These are phyloP conservation scores for Russula earlei DNA, from an alignment of 768 basidiomycete genomes.

Conservation along the genomic window DNA sequence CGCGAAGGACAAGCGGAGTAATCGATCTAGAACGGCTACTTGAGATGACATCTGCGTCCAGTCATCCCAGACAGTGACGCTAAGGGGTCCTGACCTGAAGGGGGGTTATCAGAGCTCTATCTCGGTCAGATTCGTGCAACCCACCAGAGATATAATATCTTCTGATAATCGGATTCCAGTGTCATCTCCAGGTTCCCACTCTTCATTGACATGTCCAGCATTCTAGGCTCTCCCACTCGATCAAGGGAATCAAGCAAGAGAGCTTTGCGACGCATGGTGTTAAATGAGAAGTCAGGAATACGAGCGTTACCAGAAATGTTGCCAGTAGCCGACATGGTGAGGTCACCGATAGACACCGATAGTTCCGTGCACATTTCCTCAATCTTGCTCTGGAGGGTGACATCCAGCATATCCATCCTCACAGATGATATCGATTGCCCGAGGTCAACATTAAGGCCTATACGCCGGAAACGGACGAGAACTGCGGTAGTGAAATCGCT, in stretches of 20 bases:
- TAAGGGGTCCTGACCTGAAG: slow-evolving; percentile 65
- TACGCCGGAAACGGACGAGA: slow-evolving; percentile 61
- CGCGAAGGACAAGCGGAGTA: slow-evolving; percentile 64
- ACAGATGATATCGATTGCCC: slow-evolving; percentile 76
- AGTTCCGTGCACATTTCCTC: slow-evolving; percentile 53
- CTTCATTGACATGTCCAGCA: slow-evolving; percentile 68
- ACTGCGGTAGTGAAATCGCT: slow-evolving; percentile 51
- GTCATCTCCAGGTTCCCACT: slow-evolving; percentile 58
- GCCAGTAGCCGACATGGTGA: slow-evolving; percentile 49
- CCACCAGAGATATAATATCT: slow-evolving; percentile 66
- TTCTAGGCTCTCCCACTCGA: slow-evolving; percentile 30
- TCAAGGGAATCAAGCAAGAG: slow-evolving; percentile 24
- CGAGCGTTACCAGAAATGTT: slow-evolving; percentile 60
- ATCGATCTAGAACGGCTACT: slow-evolving; percentile 36
- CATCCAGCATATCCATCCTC: slow-evolving; percentile 53
- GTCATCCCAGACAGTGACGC: slow-evolving; percentile 69
- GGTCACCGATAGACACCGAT: slow-evolving; percentile 52
- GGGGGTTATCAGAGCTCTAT: background rate
- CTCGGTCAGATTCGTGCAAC: slow-evolving; percentile 19
- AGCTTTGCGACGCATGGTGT: slow-evolving; percentile 54
- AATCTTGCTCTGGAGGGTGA: slow-evolving; percentile 56
- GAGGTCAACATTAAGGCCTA: slow-evolving; percentile 71
- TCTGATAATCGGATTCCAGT: slow-evolving; percentile 70
- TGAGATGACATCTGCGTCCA: slow-evolving; percentile 50
- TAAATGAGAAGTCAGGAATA: slow-evolving; percentile 66